Evolutionary conservation across 306 rosid species (phyloP).

Genomic region (Mimosa pudica): DNA sequence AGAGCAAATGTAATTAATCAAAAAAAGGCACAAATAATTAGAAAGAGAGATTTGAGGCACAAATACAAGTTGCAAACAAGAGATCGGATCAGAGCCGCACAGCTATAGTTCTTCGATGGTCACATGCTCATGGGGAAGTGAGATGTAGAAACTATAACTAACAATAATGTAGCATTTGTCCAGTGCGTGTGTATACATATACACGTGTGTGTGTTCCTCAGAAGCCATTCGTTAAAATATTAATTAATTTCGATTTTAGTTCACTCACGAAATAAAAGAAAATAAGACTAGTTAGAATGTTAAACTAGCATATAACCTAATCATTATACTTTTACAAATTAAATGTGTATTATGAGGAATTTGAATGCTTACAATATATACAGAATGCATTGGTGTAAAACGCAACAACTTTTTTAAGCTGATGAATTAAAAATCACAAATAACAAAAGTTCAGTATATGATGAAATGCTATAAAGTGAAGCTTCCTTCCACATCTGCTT

Average conservation of each 20-base stretch:
- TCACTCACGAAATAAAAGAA: not conserved
- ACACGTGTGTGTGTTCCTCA: too few relatives aligned
- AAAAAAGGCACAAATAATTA: constrained; percentile 3
- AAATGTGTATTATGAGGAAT: not conserved
- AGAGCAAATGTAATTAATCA: not conserved
- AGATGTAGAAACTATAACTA: not conserved
- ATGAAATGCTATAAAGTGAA: constrained; percentile 20
- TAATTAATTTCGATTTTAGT: too few relatives aligned
- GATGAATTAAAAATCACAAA: not conserved
- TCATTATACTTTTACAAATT: not conserved
- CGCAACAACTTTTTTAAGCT: not conserved
- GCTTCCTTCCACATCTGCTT: not conserved
- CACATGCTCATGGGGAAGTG: constrained; percentile 18
- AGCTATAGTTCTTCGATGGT: not conserved
- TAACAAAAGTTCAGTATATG: not conserved
- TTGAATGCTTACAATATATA: not conserved
- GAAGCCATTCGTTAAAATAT: too few relatives aligned
- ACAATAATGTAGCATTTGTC: not conserved
- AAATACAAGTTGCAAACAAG: not conserved
- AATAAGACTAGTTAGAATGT: not conserved
- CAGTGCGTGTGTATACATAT: too few relatives aligned
- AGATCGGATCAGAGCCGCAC: not conserved
- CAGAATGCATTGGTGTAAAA: not conserved
- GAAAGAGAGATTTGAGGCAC: not conserved
- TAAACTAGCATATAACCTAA: not conserved